Evolutionary conservation across 768 basidiomycete species (phyloP), one percentile per base, ranked within the genome.

Genomic region (Cyclocybe aegerita): DNA sequence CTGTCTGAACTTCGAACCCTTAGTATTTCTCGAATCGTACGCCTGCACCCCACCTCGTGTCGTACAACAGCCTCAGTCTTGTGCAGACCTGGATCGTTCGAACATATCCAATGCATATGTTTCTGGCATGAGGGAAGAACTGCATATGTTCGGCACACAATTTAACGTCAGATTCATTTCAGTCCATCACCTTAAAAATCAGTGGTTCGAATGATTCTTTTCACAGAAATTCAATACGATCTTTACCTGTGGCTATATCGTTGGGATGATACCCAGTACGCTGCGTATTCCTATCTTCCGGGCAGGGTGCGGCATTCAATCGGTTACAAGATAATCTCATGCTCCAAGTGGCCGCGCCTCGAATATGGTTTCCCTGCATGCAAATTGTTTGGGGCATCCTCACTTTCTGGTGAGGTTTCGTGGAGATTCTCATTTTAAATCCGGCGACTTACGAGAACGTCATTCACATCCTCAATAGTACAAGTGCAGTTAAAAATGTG

Each of bases 71-170:
- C 32, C 31, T 39, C 39, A 39, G 29, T 15, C 8, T 35, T 10
- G 30, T 47, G 33, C 55, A 86, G 83, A 86, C 65, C 71, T 88
- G 15, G 85, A 86, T 63, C 70, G 85, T 49, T 83, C 84, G 31
- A 86, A 86, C 64, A 70, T 88, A 29, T 73, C 74, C 56, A 89
- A 89, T 65, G 87, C 87, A 9, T 88, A 86, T 64, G 83, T 87
- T n/a, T 86, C 84, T 4, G 87, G 87, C 5, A 87, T 90, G 86
- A 82, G 77, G 53, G 83, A 88, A 64, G 86, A 86, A 15, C 72
- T 89, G 34, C 57, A 75, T 49, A 85, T 88, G 83, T 63, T 71
- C 38, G 85, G 84, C 35, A 82, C 76, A 36, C 73, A 88, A 41
- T 80, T 81, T 60, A 86, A 88, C 59, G 78, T 80, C 44, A 54